Evolutionary conservation across 306 rosid species (phyloP).

Genomic region (Herpetospermum pedunculosum): DNA sequence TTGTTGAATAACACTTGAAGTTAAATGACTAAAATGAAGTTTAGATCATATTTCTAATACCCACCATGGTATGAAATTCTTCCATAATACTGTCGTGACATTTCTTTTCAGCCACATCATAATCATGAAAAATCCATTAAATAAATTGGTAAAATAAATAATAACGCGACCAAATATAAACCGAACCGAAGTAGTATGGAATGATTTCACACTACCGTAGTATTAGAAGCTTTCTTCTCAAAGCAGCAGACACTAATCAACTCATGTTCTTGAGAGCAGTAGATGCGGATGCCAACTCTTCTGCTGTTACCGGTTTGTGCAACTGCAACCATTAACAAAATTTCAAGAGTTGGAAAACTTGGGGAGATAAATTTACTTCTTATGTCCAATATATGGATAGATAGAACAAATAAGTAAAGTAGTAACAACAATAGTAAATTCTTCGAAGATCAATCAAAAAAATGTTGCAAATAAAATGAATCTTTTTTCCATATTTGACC

Average conservation of each 20-base stretch:
- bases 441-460: not conserved
- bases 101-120: not conserved
- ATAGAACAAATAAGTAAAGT: not conserved
- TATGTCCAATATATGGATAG: not conserved
- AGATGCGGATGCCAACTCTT: constrained; percentile 58
- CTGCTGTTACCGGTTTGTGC: constrained; percentile 65
- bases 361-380: too few relatives aligned
- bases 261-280: constrained; percentile 14
- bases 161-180: not conserved
- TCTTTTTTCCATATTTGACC: not conserved
- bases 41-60: not conserved
- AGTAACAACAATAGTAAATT: not conserved
- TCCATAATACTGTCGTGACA: not conserved
- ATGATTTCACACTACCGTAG: not conserved
- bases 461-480: not conserved
- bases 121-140: not conserved
- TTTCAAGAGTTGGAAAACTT: not conserved
- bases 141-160: not conserved
- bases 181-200: not conserved
- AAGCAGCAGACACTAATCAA: not conserved
- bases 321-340: constrained; percentile 42
- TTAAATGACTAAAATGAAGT: not conserved
- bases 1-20: not conserved
- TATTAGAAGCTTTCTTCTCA: not conserved
- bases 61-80: not conserved